Conservation (phyloP, 1,284 basidiomycete genomes). For the Leucoagaricus sp. region DNA sequence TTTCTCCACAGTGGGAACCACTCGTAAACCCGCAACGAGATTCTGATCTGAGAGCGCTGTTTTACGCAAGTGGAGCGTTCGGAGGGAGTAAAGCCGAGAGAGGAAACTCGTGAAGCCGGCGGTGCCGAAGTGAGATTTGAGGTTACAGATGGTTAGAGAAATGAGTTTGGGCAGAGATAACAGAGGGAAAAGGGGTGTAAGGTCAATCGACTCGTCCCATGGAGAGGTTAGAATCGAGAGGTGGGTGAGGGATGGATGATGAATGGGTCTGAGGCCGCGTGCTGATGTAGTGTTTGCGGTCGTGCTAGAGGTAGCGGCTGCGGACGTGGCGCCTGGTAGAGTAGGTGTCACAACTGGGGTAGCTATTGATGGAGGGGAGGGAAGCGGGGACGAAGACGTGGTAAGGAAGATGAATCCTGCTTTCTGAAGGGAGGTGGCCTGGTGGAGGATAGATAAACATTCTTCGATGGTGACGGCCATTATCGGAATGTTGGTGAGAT, state of each 20-base stretch:
- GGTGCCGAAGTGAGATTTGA: slow-evolving; percentile 30
- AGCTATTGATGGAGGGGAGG: slow-evolving; percentile 3
- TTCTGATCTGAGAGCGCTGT: slow-evolving; percentile 35
- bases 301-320: slow-evolving; percentile 10
- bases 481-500: slow-evolving; percentile 35
- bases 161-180: slow-evolving; percentile 35
- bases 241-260: slow-evolving; percentile 30
- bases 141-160: slow-evolving; percentile 36
- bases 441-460: slow-evolving; percentile 34
- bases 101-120: slow-evolving; percentile 32
- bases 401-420: slow-evolving; percentile 31
- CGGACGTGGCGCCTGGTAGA: background rate
- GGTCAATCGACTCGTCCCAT: slow-evolving; percentile 33
- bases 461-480: slow-evolving; percentile 34
- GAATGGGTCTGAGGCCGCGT: slow-evolving; percentile 21
- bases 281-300: slow-evolving; percentile 23
- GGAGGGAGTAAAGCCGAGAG: slow-evolving; percentile 28
- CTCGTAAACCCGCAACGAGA: slow-evolving; percentile 33
- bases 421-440: slow-evolving; percentile 29
- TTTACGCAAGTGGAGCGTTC: slow-evolving; percentile 35
- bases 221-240: slow-evolving; percentile 36
- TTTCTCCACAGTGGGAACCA: slow-evolving; percentile 30
- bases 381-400: slow-evolving; percentile 9
- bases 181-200: slow-evolving; percentile 32
- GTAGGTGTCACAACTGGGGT: background rate